Base-by-base conservation (phyloP, 352 stramenopile genomes). In the Hyaloperonospora brassicae region DNA sequence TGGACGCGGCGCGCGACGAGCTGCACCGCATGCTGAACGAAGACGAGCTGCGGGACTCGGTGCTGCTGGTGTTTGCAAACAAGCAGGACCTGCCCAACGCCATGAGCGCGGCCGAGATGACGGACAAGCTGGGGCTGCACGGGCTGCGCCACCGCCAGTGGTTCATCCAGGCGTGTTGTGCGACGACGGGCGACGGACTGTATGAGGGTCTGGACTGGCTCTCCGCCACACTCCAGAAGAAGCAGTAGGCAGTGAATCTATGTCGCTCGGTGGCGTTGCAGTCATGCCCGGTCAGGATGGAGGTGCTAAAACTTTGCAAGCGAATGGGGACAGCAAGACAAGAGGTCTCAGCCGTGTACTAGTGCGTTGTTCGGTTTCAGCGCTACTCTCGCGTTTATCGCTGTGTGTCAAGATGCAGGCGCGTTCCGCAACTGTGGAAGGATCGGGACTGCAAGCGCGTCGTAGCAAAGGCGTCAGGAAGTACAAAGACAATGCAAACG, bases 121-220 rank as follows among this genome's bases (percentile, higher is more conserved):
- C 97, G 43, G 92, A 98, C 67, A 98, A 98, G 84, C 79, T 99
- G 50, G 95, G 95, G 60, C 85, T 99, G 53, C 93, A 98, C 70
- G 88, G 86, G 52, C 79, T 99, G 23, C 93, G 95, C 61, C 93
- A 98, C 68, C 86, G 96, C 68, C 95, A 98, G 79, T 99, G 97
- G 97, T 99, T 98, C 79, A 98, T 99, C 69, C 96, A 99, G 86
- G 92, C 95, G 42, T 99, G 95, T 91, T 99, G 96, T 73, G 97
- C 96, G 56, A 98, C 96, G 58, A 98, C 90, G 57, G 96, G 96
- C 46, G 96, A 99, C 67, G 97, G 96, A 62, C 71, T 99, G 52
- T 99, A 99, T 77, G 97, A 99, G 70, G 97, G 97, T 64, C 84
- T 99, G 52, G 96, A 99, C 75, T 99, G 97, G 97, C 85, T 99